These are phyloP conservation scores for Schwanniomyces sp. DNA, from an alignment of 805 yeast species.

Conservation along the genomic window DNA sequence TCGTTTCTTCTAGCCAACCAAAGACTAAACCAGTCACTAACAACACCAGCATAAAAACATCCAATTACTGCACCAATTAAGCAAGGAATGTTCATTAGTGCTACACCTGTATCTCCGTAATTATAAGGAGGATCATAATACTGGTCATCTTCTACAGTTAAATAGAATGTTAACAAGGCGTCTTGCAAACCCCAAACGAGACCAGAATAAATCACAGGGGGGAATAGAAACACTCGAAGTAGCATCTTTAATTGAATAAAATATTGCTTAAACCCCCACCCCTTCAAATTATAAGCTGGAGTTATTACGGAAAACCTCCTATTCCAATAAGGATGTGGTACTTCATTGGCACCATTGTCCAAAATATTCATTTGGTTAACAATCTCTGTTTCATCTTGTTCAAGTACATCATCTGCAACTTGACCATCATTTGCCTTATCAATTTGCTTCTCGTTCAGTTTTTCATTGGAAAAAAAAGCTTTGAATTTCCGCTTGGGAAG, in stretches of 20 bases:
- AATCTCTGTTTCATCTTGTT: not conserved
- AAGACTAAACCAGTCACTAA: conserved; percentile 32
- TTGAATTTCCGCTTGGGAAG: conserved; percentile 6
- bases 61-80: conserved; percentile 41
- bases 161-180: conserved; percentile 37
- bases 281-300: conserved; percentile 32
- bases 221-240: conserved; percentile 34
- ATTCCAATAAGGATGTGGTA: conserved; percentile 24
- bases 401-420: conserved; percentile 3
- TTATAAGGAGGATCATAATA: conserved; percentile 35
- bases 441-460: not conserved
- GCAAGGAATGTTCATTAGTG: conserved; percentile 40
- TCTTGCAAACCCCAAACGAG: conserved; percentile 41
- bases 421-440: not conserved
- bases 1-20: conserved; percentile 38
- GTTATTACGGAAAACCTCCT: conserved; percentile 33
- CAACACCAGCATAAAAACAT: conserved; percentile 34
- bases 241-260: conserved; percentile 29
- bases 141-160: conserved; percentile 38
- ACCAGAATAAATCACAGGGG: conserved; percentile 38
- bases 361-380: conserved; percentile 47
- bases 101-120: conserved; percentile 34
- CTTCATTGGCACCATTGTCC: conserved; percentile 27
- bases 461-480: not conserved
- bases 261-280: conserved; percentile 43